These are phyloP conservation scores for Dendrobium nobile DNA, from an alignment of 106 monocot species.

Conservation along the genomic window DNA sequence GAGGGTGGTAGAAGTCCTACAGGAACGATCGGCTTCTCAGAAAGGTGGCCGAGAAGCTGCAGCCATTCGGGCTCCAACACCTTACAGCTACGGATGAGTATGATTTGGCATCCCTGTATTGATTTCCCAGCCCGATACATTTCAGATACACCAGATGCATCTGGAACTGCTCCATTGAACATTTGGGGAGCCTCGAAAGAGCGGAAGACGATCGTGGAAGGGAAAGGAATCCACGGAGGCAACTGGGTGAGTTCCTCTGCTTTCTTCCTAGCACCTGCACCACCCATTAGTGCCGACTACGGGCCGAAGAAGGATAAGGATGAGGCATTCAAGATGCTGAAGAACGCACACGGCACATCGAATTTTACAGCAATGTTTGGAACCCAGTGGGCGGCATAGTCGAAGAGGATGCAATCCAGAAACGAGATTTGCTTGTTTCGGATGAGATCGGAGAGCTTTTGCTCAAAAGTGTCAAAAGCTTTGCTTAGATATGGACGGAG, in stretches of 20 bases:
- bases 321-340: constrained; percentile 14
- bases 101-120: background rate
- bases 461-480: too few species aligned
- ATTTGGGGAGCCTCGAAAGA: background rate
- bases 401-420: constrained; percentile 41
- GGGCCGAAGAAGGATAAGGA: constrained; percentile 18
- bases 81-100: background rate
- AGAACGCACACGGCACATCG: constrained; percentile 18
- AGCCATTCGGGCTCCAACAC: constrained; percentile 10
- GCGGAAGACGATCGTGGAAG: constrained; percentile 5
- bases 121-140: background rate
- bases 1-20: constrained; percentile 12
- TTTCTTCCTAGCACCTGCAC: background rate
- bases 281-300: background rate
- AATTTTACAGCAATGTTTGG: constrained; percentile 9
- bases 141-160: background rate
- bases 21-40: constrained; percentile 4
- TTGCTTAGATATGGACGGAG: too few species aligned
- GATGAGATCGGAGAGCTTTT: background rate
- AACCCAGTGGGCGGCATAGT: constrained; percentile 38
- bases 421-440: background rate
- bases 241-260: constrained; percentile 1
- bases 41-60: background rate
- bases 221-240: constrained; percentile 13
- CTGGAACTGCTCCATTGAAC: too few species aligned